Base-by-base conservation (phyloP, 129 eudicot genomes). In the Pseudognaphalium luteoalbum region DNA sequence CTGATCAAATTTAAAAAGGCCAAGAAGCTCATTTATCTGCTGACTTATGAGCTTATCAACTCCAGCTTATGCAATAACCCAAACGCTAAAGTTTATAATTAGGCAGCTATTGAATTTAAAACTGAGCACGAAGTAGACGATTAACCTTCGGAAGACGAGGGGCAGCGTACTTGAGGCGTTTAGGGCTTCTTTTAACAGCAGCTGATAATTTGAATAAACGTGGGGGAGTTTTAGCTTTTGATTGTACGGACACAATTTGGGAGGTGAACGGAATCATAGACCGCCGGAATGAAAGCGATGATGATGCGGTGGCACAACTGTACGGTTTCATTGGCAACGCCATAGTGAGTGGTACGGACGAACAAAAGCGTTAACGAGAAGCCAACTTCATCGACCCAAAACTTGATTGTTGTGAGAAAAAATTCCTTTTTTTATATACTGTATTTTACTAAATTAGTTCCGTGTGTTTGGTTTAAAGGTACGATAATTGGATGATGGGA, bases 81-180 rank as follows among this genome's bases (percentile, higher is more conserved):
- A 2, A 8, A 9, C 0, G 41, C 47, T 41, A 41, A 10, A 41
- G 14, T 41, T 41, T 0, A 41, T 9, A 41, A 41, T 41, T 41
- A 41, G 47, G 47, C 3, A 8, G 14, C 2, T 41, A 47, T 47
- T 11, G 16, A 15, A 2, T 42, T 41, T 60, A 2, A 20, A 61
- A 61, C 25, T 12, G 5, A 4, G 4, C 7, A 22, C 10, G 28
- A 28, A 61, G 4, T 12, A 5, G 54, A 47, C 14, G 28, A 21
- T 19, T 32, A 16, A 90, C 98, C 97, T 93, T 90, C 16, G 92
- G 70, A 37, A 90, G 86, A 76, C 96, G 89, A 86, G 90, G 98
- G 11, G 84, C 33, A 30, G 96, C 64, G 79, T 93, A 93, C 28
- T 93, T 93, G 80, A 93, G 96, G 77, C 98, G 98, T 85, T 93